phyloP scores from a whole-genome alignment of 331 rosid genomes.

The Telfairia occidentalis region DNA sequence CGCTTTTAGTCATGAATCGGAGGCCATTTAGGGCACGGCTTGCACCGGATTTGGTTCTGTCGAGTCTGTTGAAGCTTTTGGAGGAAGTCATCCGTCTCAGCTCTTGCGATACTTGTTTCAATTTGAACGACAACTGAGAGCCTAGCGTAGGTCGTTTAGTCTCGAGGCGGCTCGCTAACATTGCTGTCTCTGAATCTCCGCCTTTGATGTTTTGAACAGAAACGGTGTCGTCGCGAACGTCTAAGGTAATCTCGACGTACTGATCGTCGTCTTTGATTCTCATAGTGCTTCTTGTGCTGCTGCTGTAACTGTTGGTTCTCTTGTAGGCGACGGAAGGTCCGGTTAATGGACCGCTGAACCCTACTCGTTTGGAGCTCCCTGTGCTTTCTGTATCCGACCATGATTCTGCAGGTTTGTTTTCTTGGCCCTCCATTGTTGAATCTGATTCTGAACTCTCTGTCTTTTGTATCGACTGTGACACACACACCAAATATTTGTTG shows the following conservation, averaged over 20 bases:
- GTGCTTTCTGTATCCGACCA: constrained; percentile 51
- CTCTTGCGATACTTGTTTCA: constrained; percentile 71
- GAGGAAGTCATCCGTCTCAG: constrained; percentile 64
- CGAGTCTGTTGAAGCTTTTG: constrained; percentile 38
- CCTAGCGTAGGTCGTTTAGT: constrained; percentile 36
- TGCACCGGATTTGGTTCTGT: constrained; percentile 61
- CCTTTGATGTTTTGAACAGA: constrained; percentile 57
- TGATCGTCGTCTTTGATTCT: constrained; percentile 45
- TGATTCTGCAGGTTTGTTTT: constrained; percentile 23
- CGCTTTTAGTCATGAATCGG: constrained; percentile 60
- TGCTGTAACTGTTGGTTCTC: constrained; percentile 32
- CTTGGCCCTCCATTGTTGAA: constrained; percentile 49
- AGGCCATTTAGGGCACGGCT: constrained; percentile 67
- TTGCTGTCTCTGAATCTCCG: constrained; percentile 55
- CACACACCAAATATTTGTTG: background rate
- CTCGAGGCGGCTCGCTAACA: constrained; percentile 47
- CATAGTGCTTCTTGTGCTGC: constrained; percentile 38
- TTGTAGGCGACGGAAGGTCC: constrained; percentile 37
- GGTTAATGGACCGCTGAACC: constrained; percentile 54
- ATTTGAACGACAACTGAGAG: constrained; percentile 32
- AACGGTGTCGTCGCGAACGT: constrained; percentile 52
- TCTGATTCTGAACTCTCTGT: constrained; percentile 4
- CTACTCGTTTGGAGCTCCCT: constrained; percentile 25
- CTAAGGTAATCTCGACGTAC: constrained; percentile 70
- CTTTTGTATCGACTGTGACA: background rate